A percentile compares a stretch with the other conserved stretches of the same genome.
These are phyloP conservation scores for Macrophomina pseudophaseolina DNA, from an alignment of 2,329 filamentous ascomycete species.

Conservation along the genomic window DNA sequence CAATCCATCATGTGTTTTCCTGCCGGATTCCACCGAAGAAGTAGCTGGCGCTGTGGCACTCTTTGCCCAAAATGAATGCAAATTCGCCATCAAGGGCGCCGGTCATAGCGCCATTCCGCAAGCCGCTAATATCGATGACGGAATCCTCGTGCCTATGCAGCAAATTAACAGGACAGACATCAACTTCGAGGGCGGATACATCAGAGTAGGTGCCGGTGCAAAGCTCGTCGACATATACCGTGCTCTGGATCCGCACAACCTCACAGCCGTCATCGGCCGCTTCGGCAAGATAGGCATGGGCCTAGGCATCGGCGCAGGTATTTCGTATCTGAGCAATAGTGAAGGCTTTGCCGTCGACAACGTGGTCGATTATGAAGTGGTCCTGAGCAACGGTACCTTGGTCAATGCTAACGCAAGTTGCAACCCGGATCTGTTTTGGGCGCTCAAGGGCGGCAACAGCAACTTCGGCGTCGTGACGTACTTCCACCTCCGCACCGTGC, in stretches of 20 bases:
- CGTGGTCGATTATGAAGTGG: constrained; percentile 42
- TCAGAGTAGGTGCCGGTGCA: constrained; percentile 37
- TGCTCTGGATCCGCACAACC: constrained; percentile 32
- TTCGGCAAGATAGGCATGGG: constrained; percentile 27
- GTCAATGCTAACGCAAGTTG: constrained; percentile 35
- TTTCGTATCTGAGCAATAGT: constrained; percentile 2
- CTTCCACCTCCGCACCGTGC: constrained; percentile 29
- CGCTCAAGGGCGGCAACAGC: constrained; percentile 43
- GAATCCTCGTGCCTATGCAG: constrained; percentile 51
- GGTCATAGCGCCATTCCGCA: constrained; percentile 50
- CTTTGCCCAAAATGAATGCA: constrained; percentile 28
- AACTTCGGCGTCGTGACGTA: constrained; percentile 40
- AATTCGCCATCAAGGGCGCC: constrained; percentile 51
- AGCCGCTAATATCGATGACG: constrained; percentile 47
- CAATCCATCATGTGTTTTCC: background rate
- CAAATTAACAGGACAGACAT: constrained; percentile 36
- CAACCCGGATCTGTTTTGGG: constrained; percentile 42
- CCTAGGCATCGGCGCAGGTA: constrained; percentile 24
- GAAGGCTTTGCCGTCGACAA: constrained; percentile 43
- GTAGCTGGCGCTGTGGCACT: background rate
- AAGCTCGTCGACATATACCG: constrained; percentile 39
- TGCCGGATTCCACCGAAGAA: background rate
- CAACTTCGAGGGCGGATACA: constrained; percentile 34
- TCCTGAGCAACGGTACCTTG: constrained; percentile 34
- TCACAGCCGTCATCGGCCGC: constrained; percentile 37